These are phyloP conservation scores for Helianthus tuberosus DNA, from an alignment of 129 eudicot genomes.

Conservation along the genomic window DNA sequence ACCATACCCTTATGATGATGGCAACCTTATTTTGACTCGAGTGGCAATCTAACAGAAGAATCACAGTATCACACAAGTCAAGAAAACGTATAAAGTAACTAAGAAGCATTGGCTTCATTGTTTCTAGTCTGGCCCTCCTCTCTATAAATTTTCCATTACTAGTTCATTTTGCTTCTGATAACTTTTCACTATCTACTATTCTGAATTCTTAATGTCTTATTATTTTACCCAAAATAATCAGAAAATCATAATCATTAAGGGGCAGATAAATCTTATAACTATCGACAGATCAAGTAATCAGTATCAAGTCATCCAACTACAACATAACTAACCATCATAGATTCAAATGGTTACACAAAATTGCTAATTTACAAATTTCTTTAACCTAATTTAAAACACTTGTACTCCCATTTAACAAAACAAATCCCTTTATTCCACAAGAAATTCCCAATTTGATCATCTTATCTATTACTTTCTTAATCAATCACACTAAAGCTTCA, in stretches of 20 bases:
- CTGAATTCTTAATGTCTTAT: not conserved
- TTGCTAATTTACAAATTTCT: not conserved
- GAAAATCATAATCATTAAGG: not conserved
- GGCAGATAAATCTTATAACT: not conserved
- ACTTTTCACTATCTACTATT: not conserved
- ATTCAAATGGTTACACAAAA: not conserved
- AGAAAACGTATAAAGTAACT: conserved; percentile 12
- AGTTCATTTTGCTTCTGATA: conserved; percentile 13
- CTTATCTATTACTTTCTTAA: no score
- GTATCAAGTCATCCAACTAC: not conserved
- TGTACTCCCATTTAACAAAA: no score
- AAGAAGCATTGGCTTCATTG: conserved; percentile 24
- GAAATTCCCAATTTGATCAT: no score
- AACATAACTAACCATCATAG: not conserved
- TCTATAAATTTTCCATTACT: not conserved
- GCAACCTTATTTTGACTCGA: conserved; percentile 39
- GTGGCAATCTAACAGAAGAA: conserved; percentile 42
- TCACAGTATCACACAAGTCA: conserved; percentile 29
- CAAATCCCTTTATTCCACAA: no score
- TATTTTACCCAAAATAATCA: not conserved
- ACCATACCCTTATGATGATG: conserved; percentile 9
- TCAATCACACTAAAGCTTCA: no score
- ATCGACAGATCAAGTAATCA: not conserved
- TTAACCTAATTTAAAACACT: not conserved
- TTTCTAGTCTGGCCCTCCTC: conserved; percentile 18